A percentile compares a stretch with the other conserved stretches of the same genome.
These are phyloP conservation scores for Domatiomyces globalis DNA, from an alignment of 2,329 filamentous ascomycete species.

Conservation along the genomic window DNA sequence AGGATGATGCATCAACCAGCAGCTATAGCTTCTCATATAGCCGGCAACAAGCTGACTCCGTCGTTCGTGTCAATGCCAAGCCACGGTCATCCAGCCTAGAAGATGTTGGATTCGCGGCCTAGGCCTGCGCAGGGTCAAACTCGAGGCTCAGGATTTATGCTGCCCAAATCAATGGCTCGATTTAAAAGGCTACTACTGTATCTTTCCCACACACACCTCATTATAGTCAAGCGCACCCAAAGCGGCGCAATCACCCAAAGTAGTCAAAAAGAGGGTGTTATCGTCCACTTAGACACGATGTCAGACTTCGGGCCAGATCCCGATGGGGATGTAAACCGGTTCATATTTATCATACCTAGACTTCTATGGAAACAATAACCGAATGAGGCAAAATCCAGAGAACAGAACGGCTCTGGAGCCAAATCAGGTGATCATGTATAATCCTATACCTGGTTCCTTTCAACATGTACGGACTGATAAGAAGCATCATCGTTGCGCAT, in stretches of 20 bases:
- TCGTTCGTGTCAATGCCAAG: neutral
- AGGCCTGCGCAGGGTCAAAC: neutral
- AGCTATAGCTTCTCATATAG: no score
- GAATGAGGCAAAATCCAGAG: neutral
- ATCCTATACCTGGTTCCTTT: neutral
- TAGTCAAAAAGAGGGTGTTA: no score
- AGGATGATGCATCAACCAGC: no score
- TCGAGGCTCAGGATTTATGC: neutral
- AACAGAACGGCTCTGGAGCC: neutral
- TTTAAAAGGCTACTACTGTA: no score
- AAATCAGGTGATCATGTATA: neutral
- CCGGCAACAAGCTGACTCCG: no score
- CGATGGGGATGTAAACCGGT: neutral
- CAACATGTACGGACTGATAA: neutral
- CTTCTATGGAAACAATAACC: neutral
- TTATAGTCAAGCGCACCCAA: no score
- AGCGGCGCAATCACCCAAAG: no score
- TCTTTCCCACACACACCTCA: no score
- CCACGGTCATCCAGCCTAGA: neutral
- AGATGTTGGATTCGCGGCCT: neutral
- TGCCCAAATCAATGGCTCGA: no score
- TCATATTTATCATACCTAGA: neutral
- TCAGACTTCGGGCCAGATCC: neutral
- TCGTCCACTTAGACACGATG: neutral
- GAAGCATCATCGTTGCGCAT: neutral